These are phyloP conservation scores for Camelina sativa DNA, from an alignment of 345 rosid species.

Conservation along the genomic window DNA sequence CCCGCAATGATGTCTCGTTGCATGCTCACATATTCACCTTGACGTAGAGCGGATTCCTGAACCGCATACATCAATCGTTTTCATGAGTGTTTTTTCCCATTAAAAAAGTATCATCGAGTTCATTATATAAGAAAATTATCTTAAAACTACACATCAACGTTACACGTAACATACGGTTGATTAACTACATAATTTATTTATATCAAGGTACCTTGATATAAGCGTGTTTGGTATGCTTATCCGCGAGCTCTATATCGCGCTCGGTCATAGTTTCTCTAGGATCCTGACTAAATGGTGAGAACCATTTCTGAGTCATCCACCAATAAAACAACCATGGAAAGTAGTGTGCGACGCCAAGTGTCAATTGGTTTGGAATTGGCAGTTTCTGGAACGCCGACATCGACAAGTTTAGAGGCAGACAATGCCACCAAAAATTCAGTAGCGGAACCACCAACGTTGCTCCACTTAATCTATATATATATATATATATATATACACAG, in stretches of 20 bases:
- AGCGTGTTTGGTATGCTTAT: slow-evolving; percentile 48
- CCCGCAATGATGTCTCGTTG: slow-evolving; percentile 57
- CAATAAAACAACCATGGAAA: slow-evolving; percentile 78
- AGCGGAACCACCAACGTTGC: slow-evolving; percentile 76
- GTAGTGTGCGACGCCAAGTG: slow-evolving; percentile 66
- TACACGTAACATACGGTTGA: neutral
- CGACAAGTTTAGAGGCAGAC: slow-evolving; percentile 57
- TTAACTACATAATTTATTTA: neutral
- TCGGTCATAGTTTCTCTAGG: slow-evolving; percentile 53
- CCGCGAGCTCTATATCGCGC: slow-evolving; percentile 51
- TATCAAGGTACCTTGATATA: slow-evolving; percentile 39
- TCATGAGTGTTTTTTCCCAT: neutral
- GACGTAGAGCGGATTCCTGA: slow-evolving; percentile 60
- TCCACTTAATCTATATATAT: slow-evolving; percentile 55
- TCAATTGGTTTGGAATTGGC: slow-evolving; percentile 46
- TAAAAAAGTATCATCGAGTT: neutral
- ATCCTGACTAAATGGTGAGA: slow-evolving; percentile 52
- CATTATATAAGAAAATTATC: neutral
- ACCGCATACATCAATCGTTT: neutral
- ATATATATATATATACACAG: too few species aligned
- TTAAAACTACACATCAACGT: neutral
- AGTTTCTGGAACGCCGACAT: slow-evolving; percentile 48
- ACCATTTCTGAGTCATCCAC: slow-evolving; percentile 96
- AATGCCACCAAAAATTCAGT: slow-evolving; percentile 83
- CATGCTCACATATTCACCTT: slow-evolving; percentile 65